Conservation (phyloP, 2,329 filamentous ascomycete species). For the Aspergillus nomiae region DNA sequence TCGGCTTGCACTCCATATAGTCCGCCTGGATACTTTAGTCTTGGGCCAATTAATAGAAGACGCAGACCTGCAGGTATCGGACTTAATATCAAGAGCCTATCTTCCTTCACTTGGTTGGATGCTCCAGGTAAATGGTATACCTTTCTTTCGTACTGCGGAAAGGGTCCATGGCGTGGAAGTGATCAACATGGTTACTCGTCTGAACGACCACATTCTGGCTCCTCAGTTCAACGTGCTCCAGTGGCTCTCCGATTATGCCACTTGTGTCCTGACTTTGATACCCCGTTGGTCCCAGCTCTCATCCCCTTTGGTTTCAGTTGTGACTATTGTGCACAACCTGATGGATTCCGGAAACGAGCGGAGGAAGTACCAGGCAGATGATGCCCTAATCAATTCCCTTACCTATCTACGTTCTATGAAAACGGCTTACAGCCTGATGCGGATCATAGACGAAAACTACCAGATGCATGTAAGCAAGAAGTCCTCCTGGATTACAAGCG, state of each 20-base stretch:
- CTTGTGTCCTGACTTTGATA: constrained; percentile 30
- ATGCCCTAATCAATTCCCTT: constrained; percentile 22
- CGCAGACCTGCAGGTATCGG: constrained; percentile 27
- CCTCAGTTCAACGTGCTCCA: constrained; percentile 29
- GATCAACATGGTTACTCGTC: constrained; percentile 28
- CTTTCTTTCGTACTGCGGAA: constrained; percentile 40
- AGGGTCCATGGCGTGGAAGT: constrained; percentile 31
- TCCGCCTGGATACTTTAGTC: constrained; percentile 41
- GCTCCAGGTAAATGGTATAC: constrained; percentile 36
- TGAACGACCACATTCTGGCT: constrained; percentile 31
- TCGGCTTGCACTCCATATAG: constrained; percentile 43
- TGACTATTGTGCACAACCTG: constrained; percentile 30
- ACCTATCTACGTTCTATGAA: constrained; percentile 21
- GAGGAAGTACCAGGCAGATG: constrained; percentile 23
- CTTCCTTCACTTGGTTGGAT: constrained; percentile 38
- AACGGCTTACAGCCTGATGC: constrained; percentile 31
- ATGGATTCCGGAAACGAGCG: constrained; percentile 34
- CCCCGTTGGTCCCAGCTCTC: constrained; percentile 32
- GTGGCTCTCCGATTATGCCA: constrained; percentile 32
- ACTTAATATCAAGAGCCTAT: constrained; percentile 38
- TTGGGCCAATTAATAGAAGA: constrained; percentile 33
- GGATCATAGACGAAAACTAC: constrained; percentile 37
- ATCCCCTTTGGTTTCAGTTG: constrained; percentile 20
- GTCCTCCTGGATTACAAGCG: constrained; percentile 43
- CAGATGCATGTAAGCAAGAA: constrained; percentile 46